Evolutionary conservation across 2,329 filamentous ascomycete species (phyloP).

Genomic region (Rhytidhysteron rufulum): DNA sequence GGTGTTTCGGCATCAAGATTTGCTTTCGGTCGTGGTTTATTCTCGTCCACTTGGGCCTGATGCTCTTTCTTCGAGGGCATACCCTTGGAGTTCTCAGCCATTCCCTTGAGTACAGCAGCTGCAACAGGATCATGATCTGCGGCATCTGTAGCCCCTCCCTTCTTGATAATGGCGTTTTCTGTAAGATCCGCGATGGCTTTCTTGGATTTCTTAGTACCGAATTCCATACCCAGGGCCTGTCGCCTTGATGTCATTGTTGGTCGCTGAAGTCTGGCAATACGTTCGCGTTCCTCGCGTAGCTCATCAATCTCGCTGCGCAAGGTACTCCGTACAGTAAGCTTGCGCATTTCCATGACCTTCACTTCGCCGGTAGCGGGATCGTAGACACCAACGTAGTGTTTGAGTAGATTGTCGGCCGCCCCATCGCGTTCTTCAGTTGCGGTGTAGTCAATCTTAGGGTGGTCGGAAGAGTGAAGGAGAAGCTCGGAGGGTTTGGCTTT

Average conservation of each 20-base stretch:
- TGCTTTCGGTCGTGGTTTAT: constrained; percentile 69
- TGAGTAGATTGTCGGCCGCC: constrained; percentile 47
- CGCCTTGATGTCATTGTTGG: constrained; percentile 58
- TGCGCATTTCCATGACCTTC: constrained; percentile 50
- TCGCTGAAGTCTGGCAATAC: constrained; percentile 21
- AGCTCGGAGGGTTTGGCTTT: constrained; percentile 45
- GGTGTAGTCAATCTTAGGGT: constrained; percentile 58
- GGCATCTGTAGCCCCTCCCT: constrained; percentile 19
- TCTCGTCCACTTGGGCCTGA: constrained; percentile 60
- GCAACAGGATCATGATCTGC: constrained; percentile 21
- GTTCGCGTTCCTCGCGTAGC: constrained; percentile 28
- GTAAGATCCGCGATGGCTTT: constrained; percentile 68
- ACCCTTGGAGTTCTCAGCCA: constrained; percentile 58
- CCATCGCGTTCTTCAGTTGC: constrained; percentile 49
- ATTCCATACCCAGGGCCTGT: constrained; percentile 69
- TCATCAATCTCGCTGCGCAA: constrained; percentile 43
- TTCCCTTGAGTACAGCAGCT: constrained; percentile 55
- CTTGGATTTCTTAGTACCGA: constrained; percentile 82
- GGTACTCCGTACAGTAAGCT: constrained; percentile 52
- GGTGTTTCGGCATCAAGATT: constrained; percentile 65
- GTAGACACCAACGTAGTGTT: constrained; percentile 60
- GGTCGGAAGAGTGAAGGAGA: constrained; percentile 58
- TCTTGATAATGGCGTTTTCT: constrained; percentile 63
- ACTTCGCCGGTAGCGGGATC: constrained; percentile 52
- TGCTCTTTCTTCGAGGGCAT: constrained; percentile 66